phyloP scores from a whole-genome alignment of 2,329 filamentous ascomycete genomes.

The Pseudogymnoascus sp. region DNA sequence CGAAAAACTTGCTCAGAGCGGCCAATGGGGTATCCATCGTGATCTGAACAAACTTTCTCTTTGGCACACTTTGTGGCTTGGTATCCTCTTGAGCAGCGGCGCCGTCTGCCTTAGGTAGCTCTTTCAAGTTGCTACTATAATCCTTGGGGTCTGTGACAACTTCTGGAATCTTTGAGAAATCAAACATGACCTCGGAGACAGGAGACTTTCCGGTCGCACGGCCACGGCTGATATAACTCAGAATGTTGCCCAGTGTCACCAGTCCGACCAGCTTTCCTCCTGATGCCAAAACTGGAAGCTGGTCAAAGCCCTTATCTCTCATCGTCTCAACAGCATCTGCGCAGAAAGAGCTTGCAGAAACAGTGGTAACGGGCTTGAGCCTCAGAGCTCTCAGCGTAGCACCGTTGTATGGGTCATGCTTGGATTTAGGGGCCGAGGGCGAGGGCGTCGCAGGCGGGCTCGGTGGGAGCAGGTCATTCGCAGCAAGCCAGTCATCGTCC shows the following conservation, averaged over 20 bases:
- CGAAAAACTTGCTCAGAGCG: slow-evolving; percentile 83
- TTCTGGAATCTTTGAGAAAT: slow-evolving; percentile 81
- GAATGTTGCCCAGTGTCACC: slow-evolving; percentile 87
- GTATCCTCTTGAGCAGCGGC: slow-evolving; percentile 21
- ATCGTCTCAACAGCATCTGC: slow-evolving; percentile 92
- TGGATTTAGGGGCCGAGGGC: slow-evolving; percentile 31
- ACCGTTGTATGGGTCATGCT: slow-evolving; percentile 61
- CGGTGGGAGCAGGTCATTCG: slow-evolving; percentile 78
- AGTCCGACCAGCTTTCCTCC: slow-evolving; percentile 75
- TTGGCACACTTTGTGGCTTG: slow-evolving; percentile 35
- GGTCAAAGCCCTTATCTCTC: slow-evolving; percentile 97
- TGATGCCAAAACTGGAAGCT: slow-evolving; percentile 77
- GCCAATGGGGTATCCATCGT: slow-evolving; percentile 80
- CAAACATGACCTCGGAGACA: slow-evolving; percentile 90
- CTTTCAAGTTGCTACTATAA: slow-evolving; percentile 34
- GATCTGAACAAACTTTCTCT: slow-evolving; percentile 83
- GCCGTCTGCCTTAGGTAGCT: slow-evolving; percentile 26
- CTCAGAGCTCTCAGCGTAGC: slow-evolving; percentile 77
- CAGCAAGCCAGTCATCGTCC: slow-evolving; percentile 97
- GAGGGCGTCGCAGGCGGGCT: slow-evolving; percentile 38
- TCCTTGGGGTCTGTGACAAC: slow-evolving; percentile 81
- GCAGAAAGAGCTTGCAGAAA: slow-evolving; percentile 63
- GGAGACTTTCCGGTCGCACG: slow-evolving; percentile 65
- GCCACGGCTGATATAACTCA: slow-evolving; percentile 80
- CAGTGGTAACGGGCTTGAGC: slow-evolving; percentile 86